Evolutionary conservation across 179 eudicot genomes (phyloP).

Genomic region (Heliamphora pulchella): DNA sequence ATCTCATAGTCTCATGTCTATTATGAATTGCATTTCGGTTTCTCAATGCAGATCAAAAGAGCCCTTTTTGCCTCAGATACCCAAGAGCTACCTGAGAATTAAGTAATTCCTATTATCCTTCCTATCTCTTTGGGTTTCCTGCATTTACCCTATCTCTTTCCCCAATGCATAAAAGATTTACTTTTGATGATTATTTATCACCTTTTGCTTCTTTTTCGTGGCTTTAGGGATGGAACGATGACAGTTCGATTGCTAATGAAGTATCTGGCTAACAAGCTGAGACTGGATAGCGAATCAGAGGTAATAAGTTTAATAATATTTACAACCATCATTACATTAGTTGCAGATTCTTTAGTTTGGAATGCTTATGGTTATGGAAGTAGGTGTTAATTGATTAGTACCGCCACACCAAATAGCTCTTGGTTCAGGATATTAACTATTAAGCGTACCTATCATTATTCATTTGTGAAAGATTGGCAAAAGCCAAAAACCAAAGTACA

Average conservation of each 20-base stretch:
- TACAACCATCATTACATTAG: not conserved
- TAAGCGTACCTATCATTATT: not conserved
- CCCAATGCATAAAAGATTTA: no score
- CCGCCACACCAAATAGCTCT: not conserved
- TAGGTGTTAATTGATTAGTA: not conserved
- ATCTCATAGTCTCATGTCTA: not conserved
- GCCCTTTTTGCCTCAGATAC: slow-evolving; percentile 70
- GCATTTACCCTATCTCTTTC: no score
- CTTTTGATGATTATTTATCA: no score
- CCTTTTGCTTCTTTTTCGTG: not conserved
- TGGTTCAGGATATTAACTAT: not conserved
- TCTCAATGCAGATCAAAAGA: slow-evolving; percentile 51
- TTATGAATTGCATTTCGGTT: slow-evolving; percentile 7
- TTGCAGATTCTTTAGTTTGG: not conserved
- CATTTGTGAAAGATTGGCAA: not conserved
- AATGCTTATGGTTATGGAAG: not conserved
- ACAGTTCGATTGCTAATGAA: slow-evolving; percentile 65
- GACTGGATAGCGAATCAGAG: slow-evolving; percentile 79
- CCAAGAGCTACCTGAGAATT: slow-evolving; percentile 71
- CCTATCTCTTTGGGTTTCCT: not conserved
- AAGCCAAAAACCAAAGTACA: not conserved
- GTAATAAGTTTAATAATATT: slow-evolving; percentile 25
- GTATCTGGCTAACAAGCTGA: slow-evolving; percentile 78
- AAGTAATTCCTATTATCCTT: slow-evolving; percentile 36
- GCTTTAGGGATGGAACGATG: slow-evolving; percentile 66